Evolutionary conservation across 1,139 yeast species (phyloP), one percentile per base, ranked within the genome.

Genomic region (Saccharomyces pastorianus): DNA sequence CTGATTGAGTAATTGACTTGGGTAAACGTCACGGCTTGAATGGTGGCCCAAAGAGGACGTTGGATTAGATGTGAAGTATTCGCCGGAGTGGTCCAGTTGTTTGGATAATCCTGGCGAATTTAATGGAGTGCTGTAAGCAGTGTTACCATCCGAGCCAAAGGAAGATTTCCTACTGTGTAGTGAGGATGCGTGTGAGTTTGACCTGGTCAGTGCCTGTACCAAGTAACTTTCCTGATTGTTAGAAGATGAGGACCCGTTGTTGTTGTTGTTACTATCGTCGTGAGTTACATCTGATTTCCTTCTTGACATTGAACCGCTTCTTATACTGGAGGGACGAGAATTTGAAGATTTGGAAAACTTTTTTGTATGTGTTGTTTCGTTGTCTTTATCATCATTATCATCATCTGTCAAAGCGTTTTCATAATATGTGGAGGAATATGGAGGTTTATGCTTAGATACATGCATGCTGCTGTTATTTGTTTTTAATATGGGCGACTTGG

Each of bases 401-500:
- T 62, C 70, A 55, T 65, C 69, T 8, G 68, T 62, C 38, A 66
- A 53, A 13, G 70, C 69, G 55, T 60, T 61, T 51, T 67, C 69
- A 46, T 63, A 59, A 55, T 63, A 64, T 42, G 61, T 63, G 20
- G 64, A 58, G 31, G 59, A 57, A 46, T 58, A 61, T 2, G 63
- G 48, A 23, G 61, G 59, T 9, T 38, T 38, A 38, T 38, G 42
- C 42, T 38, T 38, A 17, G 52, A 38, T 2, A 56, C 53, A 64
- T 58, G 61, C 64, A 65, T 62, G 58, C 69, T 70, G 51, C 67
- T 71, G 9, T 46, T 26, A 25, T 46, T 27, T 14, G 47, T 27
- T 59, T 71, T 68, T 62, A 85, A 73, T 51, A 85, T 85, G 2
- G 91, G 90, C 26, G 83, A 80, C 61, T 81, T 84, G 11, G 91